Evolutionary conservation across 192 early-diverging fungal species (phyloP).

Genomic region (Backusella tarrabulga): DNA sequence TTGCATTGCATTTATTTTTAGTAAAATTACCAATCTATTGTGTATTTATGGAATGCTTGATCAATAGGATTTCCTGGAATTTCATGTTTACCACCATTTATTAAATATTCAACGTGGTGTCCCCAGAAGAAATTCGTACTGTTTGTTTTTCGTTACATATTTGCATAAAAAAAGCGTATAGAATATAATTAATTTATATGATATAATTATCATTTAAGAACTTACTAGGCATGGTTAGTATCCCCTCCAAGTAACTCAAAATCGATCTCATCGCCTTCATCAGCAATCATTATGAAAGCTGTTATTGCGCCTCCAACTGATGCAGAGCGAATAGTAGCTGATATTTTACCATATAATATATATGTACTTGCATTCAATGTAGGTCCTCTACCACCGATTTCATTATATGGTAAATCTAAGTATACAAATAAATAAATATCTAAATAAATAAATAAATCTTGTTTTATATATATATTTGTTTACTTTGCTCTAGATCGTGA

Average conservation of each 20-base stretch:
- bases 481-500: neutral
- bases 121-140: slow-evolving; percentile 46
- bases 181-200: neutral
- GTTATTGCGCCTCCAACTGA: slow-evolving; percentile 36
- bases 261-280: slow-evolving; percentile 54
- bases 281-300: slow-evolving; percentile 41
- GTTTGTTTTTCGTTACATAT: neutral
- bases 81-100: slow-evolving; percentile 34
- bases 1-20: neutral
- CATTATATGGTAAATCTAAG: slow-evolving; percentile 27
- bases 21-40: slow-evolving; percentile 20
- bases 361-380: slow-evolving; percentile 27
- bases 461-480: neutral
- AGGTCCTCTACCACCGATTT: slow-evolving; percentile 12
- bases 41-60: slow-evolving; percentile 43
- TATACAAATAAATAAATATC: neutral
- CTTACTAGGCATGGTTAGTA: slow-evolving; percentile 26
- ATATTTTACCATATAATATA: slow-evolving; percentile 44
- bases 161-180: neutral
- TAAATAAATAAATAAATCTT: neutral
- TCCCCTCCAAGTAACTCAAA: slow-evolving; percentile 47
- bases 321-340: slow-evolving; percentile 35
- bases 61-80: slow-evolving; percentile 17
- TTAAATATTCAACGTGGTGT: slow-evolving; percentile 23
- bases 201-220: neutral